Evolutionary conservation across 177 flowering plant species (phyloP), one percentile per base, ranked within the genome.

Genomic region (Vitis hybrid): DNA sequence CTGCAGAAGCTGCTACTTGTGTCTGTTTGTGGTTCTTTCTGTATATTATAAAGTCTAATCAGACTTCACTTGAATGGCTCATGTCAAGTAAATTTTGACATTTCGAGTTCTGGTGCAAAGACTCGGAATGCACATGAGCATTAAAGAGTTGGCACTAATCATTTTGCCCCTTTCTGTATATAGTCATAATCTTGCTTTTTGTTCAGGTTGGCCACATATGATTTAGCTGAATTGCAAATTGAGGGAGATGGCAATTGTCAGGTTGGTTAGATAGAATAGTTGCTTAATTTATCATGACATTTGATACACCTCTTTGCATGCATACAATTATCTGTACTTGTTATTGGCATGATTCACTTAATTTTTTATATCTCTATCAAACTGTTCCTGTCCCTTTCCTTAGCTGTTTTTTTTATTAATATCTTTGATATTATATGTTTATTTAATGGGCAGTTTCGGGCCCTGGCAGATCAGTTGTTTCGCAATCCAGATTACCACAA

Each of bases 221-320:
- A 85, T 70, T 77, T 94, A 74, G 88, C 88, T 66, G 98, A 94
- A 76, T 71, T 92, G 70, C 94, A 85, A 72, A 93, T 94, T 18
- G 92, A 88, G 76, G 98, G 98, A 64, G 98, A 94, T 80, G 98
- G 98, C 15, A 94, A 94, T 78, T 94, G 98, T 76, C 98, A 92
- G 98, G 98, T 94, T 55, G 67, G 26, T 52, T 39, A 1, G 5
- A 50, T 29, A 19, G 50, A 9, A 13, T 48, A 31, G 3, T 67
- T 65, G 3, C 8, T 19, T 60, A 12, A 15, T 10, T 65, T 29
- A 50, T 5, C 55, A 26, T n/a, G 53, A 18, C 20, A 45, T 8
- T 48, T 16, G 16, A 11, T 10, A 8, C 62, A 3, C 2, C 15
- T 69, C 29, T n/a, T 68, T 57, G 0, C 50, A 45, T 22, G 5